Conservation (phyloP, 345 rosid genomes). For the Diplotaxis tenuifolia region DNA sequence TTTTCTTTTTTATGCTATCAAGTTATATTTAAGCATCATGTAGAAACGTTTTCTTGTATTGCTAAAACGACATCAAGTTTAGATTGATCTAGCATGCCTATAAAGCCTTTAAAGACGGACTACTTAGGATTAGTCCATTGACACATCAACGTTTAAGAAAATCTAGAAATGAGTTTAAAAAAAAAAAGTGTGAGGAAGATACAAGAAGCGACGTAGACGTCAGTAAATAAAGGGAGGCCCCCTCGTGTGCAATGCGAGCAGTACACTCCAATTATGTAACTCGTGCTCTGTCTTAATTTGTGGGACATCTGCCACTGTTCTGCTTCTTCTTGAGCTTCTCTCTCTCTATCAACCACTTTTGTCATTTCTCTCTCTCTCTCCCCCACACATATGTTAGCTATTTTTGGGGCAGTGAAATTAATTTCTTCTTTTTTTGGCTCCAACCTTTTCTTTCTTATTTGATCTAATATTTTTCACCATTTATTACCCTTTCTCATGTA, state of each 20-base stretch:
- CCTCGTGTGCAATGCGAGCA: slow-evolving; percentile 42
- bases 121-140: slow-evolving; percentile 1
- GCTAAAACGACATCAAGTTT: not conserved
- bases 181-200: not conserved
- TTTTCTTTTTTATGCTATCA: not conserved
- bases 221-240: slow-evolving; percentile 12
- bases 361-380: slow-evolving; percentile 26
- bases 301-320: slow-evolving; percentile 40
- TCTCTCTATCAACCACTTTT: slow-evolving; percentile 32
- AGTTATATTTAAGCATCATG: not conserved
- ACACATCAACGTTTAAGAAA: not conserved
- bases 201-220: not conserved
- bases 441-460: slow-evolving; percentile 15
- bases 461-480: slow-evolving; percentile 26
- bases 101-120: not conserved
- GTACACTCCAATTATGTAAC: slow-evolving; percentile 38
- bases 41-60: not conserved
- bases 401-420: slow-evolving; percentile 32
- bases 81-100: not conserved
- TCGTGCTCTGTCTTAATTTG: slow-evolving; percentile 37
- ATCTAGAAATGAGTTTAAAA: not conserved
- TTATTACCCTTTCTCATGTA: slow-evolving; percentile 15
- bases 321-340: slow-evolving; percentile 25
- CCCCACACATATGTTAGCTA: slow-evolving; percentile 8
- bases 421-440: slow-evolving; percentile 16